These are phyloP conservation scores for Phytomonas francai DNA, from an alignment of 208 protist species.

Conservation along the genomic window DNA sequence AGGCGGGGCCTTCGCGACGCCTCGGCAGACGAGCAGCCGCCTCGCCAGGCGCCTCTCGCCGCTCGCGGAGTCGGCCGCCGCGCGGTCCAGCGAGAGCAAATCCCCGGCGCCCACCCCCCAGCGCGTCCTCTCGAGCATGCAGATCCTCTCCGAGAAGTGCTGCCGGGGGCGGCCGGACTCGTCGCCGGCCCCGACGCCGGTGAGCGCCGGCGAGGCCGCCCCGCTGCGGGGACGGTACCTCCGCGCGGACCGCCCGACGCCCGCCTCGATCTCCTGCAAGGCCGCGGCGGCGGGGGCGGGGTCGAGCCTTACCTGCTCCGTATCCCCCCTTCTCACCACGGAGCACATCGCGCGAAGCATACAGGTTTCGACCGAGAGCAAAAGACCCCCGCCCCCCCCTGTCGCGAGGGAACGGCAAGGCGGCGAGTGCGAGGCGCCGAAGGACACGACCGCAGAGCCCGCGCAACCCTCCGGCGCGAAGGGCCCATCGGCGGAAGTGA, in stretches of 20 bases:
- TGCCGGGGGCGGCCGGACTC: conserved; percentile 19
- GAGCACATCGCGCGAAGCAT: conserved; percentile 34
- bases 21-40: conserved; percentile 13
- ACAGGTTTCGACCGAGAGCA: conserved; percentile 11
- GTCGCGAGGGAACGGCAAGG: not conserved
- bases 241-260: conserved; percentile 19
- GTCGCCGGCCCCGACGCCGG: conserved; percentile 8
- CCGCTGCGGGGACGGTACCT: conserved; percentile 9
- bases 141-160: conserved; percentile 22
- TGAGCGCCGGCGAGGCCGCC: not conserved
- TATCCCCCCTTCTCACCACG: conserved; percentile 35
- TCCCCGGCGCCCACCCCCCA: conserved; percentile 16
- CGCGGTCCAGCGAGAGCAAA: not conserved
- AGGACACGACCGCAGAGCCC: not conserved
- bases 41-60: conserved; percentile 10
- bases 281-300: conserved; percentile 15
- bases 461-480: not conserved
- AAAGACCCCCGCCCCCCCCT: conserved; percentile 17
- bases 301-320: conserved; percentile 9
- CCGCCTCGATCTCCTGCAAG: conserved; percentile 19
- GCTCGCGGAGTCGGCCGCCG: not conserved
- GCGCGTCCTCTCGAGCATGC: conserved; percentile 26
- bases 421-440: not conserved
- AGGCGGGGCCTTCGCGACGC: too few relatives aligned
- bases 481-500: not conserved